Percentiles rank a stretch among this genome's conserved stretches.
Evolutionary conservation across 2,329 filamentous ascomycete species (phyloP).

Genomic region (Rhynchosporium secalis): DNA sequence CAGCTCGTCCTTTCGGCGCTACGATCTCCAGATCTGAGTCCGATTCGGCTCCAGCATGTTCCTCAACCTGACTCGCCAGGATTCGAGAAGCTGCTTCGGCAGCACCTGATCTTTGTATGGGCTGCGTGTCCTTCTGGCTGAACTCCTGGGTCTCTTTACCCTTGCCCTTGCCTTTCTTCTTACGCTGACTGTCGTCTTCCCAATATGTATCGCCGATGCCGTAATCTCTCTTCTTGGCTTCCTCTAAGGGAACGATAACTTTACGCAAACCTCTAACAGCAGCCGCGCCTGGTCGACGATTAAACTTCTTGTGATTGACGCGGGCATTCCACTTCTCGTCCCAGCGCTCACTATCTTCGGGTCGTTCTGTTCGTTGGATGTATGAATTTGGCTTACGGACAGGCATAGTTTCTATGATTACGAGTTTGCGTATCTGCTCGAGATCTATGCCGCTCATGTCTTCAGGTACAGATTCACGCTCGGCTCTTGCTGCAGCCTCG

Average conservation of each 20-base stretch:
- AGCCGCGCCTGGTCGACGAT: conserved; percentile 52
- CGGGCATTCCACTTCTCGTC: conserved; percentile 88
- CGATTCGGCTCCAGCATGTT: conserved; percentile 10
- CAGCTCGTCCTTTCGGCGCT: conserved; percentile 4
- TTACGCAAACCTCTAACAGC: conserved; percentile 38
- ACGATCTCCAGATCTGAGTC: conserved; percentile 26
- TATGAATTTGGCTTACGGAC: conserved; percentile 47
- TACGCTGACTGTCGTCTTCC: conserved; percentile 42
- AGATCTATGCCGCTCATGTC: conserved; percentile 67
- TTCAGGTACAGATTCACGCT: conserved; percentile 55
- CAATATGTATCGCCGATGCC: conserved; percentile 62
- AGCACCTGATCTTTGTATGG: conserved; percentile 13
- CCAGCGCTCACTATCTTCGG: conserved; percentile 65
- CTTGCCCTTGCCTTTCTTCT: conserved; percentile 40
- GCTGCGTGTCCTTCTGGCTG: conserved; percentile 19
- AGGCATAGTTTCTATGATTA: conserved; percentile 75
- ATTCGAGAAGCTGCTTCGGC: conserved; percentile 14
- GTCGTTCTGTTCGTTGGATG: conserved; percentile 37
- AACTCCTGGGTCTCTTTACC: conserved; percentile 22
- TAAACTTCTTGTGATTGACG: conserved; percentile 94
- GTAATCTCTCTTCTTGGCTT: conserved; percentile 57
- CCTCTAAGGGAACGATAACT: conserved; percentile 62
- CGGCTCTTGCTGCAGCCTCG: conserved; percentile 59
- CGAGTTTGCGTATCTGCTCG: conserved; percentile 69
- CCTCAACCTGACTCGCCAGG: conserved; percentile 16